Percentiles rank a stretch among this genome's conserved stretches.
These are phyloP conservation scores for Diutina catenulata DNA, from an alignment of 1,139 yeast genomes.

Conservation along the genomic window DNA sequence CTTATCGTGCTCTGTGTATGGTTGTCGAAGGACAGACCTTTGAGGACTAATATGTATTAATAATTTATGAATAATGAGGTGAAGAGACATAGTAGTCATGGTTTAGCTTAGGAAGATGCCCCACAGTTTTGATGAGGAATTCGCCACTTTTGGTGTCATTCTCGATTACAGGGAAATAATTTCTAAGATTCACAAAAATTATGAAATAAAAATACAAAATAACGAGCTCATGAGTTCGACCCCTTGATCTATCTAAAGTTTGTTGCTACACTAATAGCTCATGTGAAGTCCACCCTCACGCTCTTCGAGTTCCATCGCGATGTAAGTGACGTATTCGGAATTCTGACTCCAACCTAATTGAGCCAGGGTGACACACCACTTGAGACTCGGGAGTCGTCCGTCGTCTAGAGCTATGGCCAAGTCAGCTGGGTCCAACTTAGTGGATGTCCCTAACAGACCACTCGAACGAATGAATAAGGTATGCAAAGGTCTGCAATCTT, in stretches of 20 bases:
- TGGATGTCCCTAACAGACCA: constrained; percentile 78
- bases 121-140: too few relatives aligned
- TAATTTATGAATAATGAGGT: neutral
- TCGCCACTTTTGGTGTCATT: too few relatives aligned
- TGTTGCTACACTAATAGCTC: constrained; percentile 29
- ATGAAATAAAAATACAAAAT: too few relatives aligned
- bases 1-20: constrained; percentile 4
- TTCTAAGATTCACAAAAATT: too few relatives aligned
- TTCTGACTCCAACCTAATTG: constrained; percentile 83
- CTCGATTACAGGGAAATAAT: too few relatives aligned
- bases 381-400: constrained; percentile 57
- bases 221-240: too few relatives aligned
- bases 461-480: constrained; percentile 68
- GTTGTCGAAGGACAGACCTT: neutral
- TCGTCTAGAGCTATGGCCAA: constrained; percentile 76
- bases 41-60: neutral
- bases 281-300: constrained; percentile 33
- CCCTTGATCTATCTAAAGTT: too few relatives aligned
- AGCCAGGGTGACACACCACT: constrained; percentile 54
- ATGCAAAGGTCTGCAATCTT: constrained; percentile 45
- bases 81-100: too few relatives aligned
- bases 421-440: constrained; percentile 79
- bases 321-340: constrained; percentile 47
- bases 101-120: too few relatives aligned
- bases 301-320: constrained; percentile 28